Evolutionary conservation across 1,139 yeast genomes (phyloP), one percentile per base, ranked within the genome.

Genomic region (Yamadazyma jaroonii): DNA sequence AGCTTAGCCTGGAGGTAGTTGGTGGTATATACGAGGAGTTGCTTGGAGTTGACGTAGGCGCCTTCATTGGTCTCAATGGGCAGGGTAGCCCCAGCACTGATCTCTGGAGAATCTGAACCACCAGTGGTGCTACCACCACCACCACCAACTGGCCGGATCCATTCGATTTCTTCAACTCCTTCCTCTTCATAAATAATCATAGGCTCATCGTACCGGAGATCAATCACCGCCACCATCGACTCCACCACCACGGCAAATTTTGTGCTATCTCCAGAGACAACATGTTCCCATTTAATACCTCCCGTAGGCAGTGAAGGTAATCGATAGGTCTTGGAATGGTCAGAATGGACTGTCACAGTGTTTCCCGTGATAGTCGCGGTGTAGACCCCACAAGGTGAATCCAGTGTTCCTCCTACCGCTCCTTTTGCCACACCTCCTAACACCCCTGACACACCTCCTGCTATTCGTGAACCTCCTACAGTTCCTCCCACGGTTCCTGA

Each of bases 101-200:
- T n/a, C n/a, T n/a, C n/a, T n/a, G n/a, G n/a, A n/a, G n/a, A n/a
- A n/a, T n/a, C n/a, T n/a, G n/a, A n/a, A n/a, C n/a, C n/a, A n/a
- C n/a, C n/a, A n/a, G n/a, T n/a, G n/a, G n/a, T n/a, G n/a, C n/a
- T n/a, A n/a, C n/a, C 10, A 23, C n/a, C n/a, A n/a, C n/a, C n/a
- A n/a, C n/a, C n/a, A n/a, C n/a, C n/a, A n/a, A 50, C 43, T 0
- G 70, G 64, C 0, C 60, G 60, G 9, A 70, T 53, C 75, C 75
- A 70, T 33, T 53, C 54, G 35, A 69, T 51, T 4, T 47, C 46
- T 11, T 55, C 61, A 3, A 70, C 54, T 0, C 71, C 71, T 15
- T 62, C 69, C 3, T 39, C 35, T 43, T 60, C 66, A 20, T 54
- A 59, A 8, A 67, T 59, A 11, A 62, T 39, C 5, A 65, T 50